Evolutionary conservation across 75 land plant species (phyloP), one percentile per base, ranked within the genome.

Genomic region (Selaginella tamariscina): DNA sequence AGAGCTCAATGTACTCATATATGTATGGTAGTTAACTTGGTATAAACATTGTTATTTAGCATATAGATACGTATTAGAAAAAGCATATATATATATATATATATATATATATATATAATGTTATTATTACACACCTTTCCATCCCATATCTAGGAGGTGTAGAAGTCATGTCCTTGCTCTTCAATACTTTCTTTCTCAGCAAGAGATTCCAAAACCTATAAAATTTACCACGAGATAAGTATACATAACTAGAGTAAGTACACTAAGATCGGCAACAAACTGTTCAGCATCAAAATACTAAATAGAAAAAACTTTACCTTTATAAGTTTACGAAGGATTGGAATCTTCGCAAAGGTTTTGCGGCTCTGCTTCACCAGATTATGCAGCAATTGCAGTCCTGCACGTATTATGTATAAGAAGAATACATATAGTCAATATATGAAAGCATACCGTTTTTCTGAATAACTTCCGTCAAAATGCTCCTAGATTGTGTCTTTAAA

Each of bases 381-480:
- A 57, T 86, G 90, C 23, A 89, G 75, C 83, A 86, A 80, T 64
- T 77, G 87, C 55, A 84, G 68, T 27, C 90, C 95, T 86, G 64
- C 31, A n/a, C n/a, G n/a, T n/a, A n/a, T n/a, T n/a, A n/a, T n/a
- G 64, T 32, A 70, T 24, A 68, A 64, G 15, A 70, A 32, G 28
- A 2, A 32, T 2, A 23, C 1, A 39, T 24, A 1, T 39, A 15
- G 49, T 5, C 5, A 39, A 39, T 5, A 39, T 5, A 39, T 39
- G 49, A 64, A 22, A 2, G 24, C 24, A 28, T 79, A 93, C 98
- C 98, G 74, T 93, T 89, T 71, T 84, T 93, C 32, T 83, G 80
- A 27, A 86, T 75, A 32, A 93, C 80, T 68, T 93, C 98, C 64
- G 31, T 30, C 72, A 93, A 73, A 72, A 93, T 83, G 0, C 32